phyloP scores from a whole-genome alignment of 495 filamentous ascomycete genomes.

The Parathielavia appendiculata region DNA sequence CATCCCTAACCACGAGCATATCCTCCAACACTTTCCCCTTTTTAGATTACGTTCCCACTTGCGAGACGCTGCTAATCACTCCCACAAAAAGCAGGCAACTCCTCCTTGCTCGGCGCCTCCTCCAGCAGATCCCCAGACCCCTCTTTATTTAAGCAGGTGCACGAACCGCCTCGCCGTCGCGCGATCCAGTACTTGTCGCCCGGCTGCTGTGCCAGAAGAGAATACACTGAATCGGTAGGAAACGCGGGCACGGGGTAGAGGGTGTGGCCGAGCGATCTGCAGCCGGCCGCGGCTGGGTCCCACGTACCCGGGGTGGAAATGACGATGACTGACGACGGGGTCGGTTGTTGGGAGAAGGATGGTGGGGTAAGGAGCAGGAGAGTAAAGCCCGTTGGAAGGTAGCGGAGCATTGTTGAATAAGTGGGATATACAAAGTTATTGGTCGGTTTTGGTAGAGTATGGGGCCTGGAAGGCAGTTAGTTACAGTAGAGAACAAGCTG shows the following conservation, averaged over 20 bases:
- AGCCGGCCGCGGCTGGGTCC: background rate
- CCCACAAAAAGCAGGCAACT: slow-evolving; percentile 7
- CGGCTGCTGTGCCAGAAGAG: background rate
- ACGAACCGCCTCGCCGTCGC: slow-evolving; percentile 3
- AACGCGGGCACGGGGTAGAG: slow-evolving; percentile 5
- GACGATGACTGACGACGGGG: slow-evolving; percentile 1
- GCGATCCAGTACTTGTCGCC: slow-evolving; percentile 2
- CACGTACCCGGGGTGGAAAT: background rate
- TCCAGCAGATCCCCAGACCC: background rate
- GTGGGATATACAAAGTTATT: too few species aligned
- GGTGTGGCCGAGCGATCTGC: background rate
- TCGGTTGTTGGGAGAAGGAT: background rate
- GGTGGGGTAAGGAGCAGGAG: background rate
- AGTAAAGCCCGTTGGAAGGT: background rate
- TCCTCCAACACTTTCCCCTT: too few species aligned
- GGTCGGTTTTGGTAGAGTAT: too few species aligned
- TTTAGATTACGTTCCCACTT: too few species aligned
- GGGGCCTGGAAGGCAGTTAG: too few species aligned
- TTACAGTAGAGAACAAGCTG: too few species aligned
- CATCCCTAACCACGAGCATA: too few species aligned
- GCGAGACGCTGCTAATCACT: background rate
- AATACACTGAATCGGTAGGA: slow-evolving; percentile 1
- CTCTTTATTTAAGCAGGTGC: slow-evolving; percentile 1
- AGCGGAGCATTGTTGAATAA: too few species aligned
- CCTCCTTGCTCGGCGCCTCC: slow-evolving; percentile 6